Percentiles rank a stretch among this genome's conserved stretches.
These are phyloP conservation scores for Ajuga chamaepitys DNA, from an alignment of 257 asterid species.

Conservation along the genomic window DNA sequence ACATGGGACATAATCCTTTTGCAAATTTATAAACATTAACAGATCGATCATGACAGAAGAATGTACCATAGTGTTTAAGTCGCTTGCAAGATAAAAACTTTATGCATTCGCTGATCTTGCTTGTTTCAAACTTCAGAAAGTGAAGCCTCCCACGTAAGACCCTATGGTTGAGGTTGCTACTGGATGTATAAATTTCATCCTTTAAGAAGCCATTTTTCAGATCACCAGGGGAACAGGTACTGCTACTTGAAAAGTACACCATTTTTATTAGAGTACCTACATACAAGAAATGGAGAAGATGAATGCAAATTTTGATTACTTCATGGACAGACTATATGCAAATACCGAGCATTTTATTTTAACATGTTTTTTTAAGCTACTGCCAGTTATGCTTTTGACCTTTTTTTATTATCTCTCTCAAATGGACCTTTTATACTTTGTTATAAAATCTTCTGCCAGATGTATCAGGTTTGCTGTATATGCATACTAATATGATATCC, in stretches of 20 bases:
- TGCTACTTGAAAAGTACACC: conserved; percentile 52
- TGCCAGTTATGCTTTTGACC: neutral
- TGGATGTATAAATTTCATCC: conserved; percentile 16
- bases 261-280: conserved; percentile 78
- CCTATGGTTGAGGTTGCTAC: conserved; percentile 5
- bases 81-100: conserved; percentile 40
- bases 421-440: neutral
- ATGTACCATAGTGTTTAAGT: conserved; percentile 31
- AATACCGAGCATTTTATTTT: neutral
- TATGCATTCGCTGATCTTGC: conserved; percentile 40
- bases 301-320: conserved; percentile 1
- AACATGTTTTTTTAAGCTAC: neutral
- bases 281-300: conserved; percentile 1
- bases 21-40: neutral
- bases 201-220: conserved; percentile 2
- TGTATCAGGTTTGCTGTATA: no score
- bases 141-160: conserved; percentile 35
- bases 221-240: conserved; percentile 15
- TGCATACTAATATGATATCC: no score
- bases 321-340: neutral
- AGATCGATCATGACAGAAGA: conserved; percentile 7
- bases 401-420: neutral
- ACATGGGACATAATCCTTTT: neutral
- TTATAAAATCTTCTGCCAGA: neutral
- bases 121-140: conserved; percentile 45